Conservation (phyloP, 768 basidiomycete genomes). For the Rhodotorula toruloides region DNA sequence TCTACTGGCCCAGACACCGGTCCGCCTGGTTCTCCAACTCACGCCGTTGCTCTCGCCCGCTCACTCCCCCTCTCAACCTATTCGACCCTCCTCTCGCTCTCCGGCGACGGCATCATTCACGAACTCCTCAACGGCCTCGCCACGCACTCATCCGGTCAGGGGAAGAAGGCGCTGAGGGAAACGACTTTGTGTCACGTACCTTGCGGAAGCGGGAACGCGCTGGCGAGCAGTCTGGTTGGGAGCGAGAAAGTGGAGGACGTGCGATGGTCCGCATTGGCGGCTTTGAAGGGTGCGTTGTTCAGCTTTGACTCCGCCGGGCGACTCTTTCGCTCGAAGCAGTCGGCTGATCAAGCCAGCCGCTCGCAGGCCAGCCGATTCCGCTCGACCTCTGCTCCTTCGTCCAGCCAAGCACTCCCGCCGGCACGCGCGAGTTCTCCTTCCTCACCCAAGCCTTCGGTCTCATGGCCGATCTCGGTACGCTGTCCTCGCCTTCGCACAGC, state of each 20-base stretch:
- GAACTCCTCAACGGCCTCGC: conserved; percentile 80
- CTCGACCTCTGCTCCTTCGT: conserved; percentile 72
- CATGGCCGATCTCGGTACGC: conserved; percentile 70
- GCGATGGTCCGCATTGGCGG: conserved; percentile 61
- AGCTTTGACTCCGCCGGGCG: too few species aligned
- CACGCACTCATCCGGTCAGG: conserved; percentile 55
- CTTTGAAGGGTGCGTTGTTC: conserved; percentile 64
- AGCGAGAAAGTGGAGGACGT: conserved; percentile 4
- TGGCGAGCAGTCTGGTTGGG: conserved; percentile 20
- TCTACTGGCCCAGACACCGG: conserved; percentile 7
- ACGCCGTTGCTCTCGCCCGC: conserved; percentile 64
- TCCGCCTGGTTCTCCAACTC: conserved; percentile 63
- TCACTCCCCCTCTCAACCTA: conserved; percentile 55
- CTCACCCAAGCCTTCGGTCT: conserved; percentile 77
- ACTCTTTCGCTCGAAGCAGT: not conserved
- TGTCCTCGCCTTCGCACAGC: conserved; percentile 50
- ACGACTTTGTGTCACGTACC: conserved; percentile 72
- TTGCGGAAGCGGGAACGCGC: conserved; percentile 47
- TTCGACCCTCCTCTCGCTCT: conserved; percentile 69
- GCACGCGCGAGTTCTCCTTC: conserved; percentile 63
- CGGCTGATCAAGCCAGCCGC: too few species aligned
- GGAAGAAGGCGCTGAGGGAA: conserved; percentile 41
- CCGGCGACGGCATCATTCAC: conserved; percentile 77
- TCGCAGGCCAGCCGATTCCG: conserved; percentile 63
- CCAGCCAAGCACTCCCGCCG: conserved; percentile 52